These are phyloP conservation scores for Mimosa pudica DNA, from an alignment of 306 rosid genomes.

Conservation along the genomic window DNA sequence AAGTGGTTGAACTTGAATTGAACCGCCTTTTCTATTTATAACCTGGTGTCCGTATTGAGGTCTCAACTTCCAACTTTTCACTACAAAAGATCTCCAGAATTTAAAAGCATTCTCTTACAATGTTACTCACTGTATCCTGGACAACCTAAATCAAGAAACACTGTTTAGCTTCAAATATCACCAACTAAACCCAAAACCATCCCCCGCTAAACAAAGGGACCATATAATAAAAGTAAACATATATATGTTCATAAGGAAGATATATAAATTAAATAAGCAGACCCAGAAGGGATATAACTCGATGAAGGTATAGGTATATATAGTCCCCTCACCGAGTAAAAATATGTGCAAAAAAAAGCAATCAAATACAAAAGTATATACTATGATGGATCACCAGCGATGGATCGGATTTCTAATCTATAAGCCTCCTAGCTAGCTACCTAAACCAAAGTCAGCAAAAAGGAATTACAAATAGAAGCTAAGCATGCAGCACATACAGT, in stretches of 20 bases:
- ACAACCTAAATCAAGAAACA: conserved; percentile 33
- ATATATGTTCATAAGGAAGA: background rate
- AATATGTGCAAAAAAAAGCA: conserved; percentile 40
- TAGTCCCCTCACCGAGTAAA: conserved; percentile 34
- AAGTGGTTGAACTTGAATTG: conserved; percentile 29
- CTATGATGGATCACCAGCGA: conserved; percentile 23
- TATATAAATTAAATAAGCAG: background rate
- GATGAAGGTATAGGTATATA: background rate
- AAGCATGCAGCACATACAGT: background rate
- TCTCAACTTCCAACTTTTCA: conserved; percentile 41
- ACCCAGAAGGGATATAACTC: conserved; percentile 12
- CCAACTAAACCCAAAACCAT: background rate
- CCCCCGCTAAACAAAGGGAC: conserved; percentile 42
- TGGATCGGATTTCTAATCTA: conserved; percentile 33
- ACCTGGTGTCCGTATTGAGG: conserved; percentile 17
- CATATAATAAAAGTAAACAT: conserved; percentile 44
- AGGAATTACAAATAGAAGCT: conserved; percentile 35
- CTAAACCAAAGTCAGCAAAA: conserved; percentile 41
- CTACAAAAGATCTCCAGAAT: conserved; percentile 30
- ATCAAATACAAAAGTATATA: conserved; percentile 38
- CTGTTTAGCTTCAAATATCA: background rate
- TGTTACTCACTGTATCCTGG: conserved; percentile 27
- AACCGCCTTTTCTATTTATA: conserved; percentile 35
- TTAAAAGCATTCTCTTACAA: conserved; percentile 27
- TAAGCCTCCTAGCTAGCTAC: conserved; percentile 32